Conservation (phyloP, 306 rosid genomes). For the Betula pendula region DNA sequence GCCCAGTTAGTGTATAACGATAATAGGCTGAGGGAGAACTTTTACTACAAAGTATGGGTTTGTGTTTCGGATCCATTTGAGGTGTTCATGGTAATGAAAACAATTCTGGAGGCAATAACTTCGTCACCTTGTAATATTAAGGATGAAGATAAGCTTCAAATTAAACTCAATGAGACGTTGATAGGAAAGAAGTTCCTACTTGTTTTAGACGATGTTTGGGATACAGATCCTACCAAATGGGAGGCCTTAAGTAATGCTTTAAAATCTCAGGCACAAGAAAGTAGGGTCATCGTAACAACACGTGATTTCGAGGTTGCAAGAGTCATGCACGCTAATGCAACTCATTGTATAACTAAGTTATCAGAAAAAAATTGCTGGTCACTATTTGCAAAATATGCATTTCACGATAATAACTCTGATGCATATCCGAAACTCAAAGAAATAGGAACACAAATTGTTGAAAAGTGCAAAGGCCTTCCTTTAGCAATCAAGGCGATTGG, state of each 20-base stretch:
- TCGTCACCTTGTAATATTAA: neutral
- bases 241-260: slow-evolving; percentile 9
- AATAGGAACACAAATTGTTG: slow-evolving; percentile 15
- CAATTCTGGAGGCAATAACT: neutral
- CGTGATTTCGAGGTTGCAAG: neutral
- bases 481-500: slow-evolving; percentile 27
- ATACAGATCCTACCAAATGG: slow-evolving; percentile 9
- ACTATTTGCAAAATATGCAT: slow-evolving; percentile 18
- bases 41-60: no score
- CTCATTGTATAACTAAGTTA: neutral
- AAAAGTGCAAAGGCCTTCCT: slow-evolving; percentile 23
- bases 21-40: no score
- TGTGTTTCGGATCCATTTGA: no score
- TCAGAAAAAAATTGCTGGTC: slow-evolving; percentile 10
- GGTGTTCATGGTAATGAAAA: neutral
- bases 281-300: slow-evolving; percentile 17
- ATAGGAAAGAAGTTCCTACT: neutral
- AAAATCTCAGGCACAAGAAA: slow-evolving; percentile 3
- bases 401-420: neutral
- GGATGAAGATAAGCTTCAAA: neutral
- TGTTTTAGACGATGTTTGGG: slow-evolving; percentile 25
- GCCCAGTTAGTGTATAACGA: no score
- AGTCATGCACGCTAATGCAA: neutral
- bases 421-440: neutral
- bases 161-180: neutral